A percentile compares a stretch with the other conserved stretches of the same genome.
phyloP scores from a whole-genome alignment of 2,329 filamentous ascomycete species.

The Claviceps citrina region DNA sequence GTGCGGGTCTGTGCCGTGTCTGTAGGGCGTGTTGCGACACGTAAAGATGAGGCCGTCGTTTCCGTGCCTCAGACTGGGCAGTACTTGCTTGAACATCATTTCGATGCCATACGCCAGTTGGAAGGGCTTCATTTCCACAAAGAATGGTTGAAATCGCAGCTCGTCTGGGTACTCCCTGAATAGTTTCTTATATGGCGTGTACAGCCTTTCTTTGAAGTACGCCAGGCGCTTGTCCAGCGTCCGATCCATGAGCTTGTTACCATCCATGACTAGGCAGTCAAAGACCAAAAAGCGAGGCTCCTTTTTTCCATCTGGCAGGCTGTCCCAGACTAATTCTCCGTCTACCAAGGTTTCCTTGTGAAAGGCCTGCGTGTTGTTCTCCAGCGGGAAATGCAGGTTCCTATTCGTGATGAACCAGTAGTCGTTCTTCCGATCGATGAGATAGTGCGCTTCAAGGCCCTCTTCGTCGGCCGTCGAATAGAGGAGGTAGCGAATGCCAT shows the following conservation, averaged over 20 bases:
- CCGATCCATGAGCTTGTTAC: conserved; percentile 57
- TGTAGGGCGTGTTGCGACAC: conserved; percentile 75
- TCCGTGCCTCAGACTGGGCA: conserved; percentile 74
- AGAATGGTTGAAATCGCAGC: conserved; percentile 56
- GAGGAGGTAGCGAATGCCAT: conserved; percentile 88
- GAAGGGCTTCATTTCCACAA: conserved; percentile 75
- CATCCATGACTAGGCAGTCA: conserved; percentile 75
- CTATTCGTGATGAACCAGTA: conserved; percentile 68
- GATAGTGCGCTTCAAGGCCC: conserved; percentile 58
- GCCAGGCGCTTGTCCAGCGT: conserved; percentile 79
- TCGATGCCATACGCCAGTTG: conserved; percentile 78
- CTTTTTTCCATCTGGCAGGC: conserved; percentile 46
- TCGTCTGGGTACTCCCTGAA: conserved; percentile 55
- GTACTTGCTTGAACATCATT: conserved; percentile 79
- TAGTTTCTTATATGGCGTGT: conserved; percentile 51
- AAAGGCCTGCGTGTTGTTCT: conserved; percentile 48
- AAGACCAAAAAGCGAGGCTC: conserved; percentile 82
- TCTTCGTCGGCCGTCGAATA: conserved; percentile 60
- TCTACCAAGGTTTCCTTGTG: conserved; percentile 75
- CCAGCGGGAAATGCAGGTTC: conserved; percentile 66
- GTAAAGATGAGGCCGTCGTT: conserved; percentile 98
- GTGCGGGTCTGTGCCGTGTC: conserved; percentile 77
- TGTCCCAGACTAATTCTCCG: conserved; percentile 83
- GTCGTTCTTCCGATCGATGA: conserved; percentile 96
- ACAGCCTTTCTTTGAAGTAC: conserved; percentile 66